A percentile compares a stretch with the other conserved stretches of the same genome.
phyloP scores from a whole-genome alignment of 2,329 filamentous ascomycete genomes.

The Fusarium vanettenii region DNA sequence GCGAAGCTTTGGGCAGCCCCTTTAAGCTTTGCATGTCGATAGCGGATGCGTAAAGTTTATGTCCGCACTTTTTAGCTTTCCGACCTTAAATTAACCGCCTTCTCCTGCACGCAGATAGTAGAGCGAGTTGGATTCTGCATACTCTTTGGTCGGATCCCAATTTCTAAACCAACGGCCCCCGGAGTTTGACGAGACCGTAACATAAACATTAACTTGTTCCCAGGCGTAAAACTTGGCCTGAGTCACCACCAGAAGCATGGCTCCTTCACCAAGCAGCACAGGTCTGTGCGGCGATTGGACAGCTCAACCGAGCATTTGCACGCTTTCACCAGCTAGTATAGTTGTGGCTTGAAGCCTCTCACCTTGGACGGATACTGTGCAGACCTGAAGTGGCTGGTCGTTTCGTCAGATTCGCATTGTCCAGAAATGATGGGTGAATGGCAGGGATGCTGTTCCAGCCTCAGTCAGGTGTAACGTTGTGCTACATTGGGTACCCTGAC shows the following conservation, averaged over 20 bases:
- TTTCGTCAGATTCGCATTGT: background rate
- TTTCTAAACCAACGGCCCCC: no score
- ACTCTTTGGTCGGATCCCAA: no score
- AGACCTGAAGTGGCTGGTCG: background rate
- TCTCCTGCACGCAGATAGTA: background rate
- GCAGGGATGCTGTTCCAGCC: background rate
- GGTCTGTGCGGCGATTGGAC: background rate
- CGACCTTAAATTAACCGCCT: background rate
- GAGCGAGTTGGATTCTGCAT: background rate
- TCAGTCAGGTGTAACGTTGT: background rate
- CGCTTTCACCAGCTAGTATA: background rate
- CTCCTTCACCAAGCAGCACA: background rate
- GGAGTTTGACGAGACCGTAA: background rate
- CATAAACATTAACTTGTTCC: background rate
- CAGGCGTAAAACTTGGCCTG: background rate
- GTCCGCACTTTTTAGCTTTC: background rate
- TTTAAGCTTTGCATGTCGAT: background rate
- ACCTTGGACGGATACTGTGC: background rate
- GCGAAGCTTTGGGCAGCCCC: background rate
- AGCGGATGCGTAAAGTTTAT: background rate
- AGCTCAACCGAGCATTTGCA: background rate
- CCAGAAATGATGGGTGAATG: background rate
- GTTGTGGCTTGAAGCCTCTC: background rate
- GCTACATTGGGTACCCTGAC: background rate
- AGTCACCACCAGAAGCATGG: background rate